Percentiles rank a stretch among this genome's conserved stretches.
Conservation (phyloP, 2,329 filamentous ascomycete genomes). For the Pyrenochaeta sp. region DNA sequence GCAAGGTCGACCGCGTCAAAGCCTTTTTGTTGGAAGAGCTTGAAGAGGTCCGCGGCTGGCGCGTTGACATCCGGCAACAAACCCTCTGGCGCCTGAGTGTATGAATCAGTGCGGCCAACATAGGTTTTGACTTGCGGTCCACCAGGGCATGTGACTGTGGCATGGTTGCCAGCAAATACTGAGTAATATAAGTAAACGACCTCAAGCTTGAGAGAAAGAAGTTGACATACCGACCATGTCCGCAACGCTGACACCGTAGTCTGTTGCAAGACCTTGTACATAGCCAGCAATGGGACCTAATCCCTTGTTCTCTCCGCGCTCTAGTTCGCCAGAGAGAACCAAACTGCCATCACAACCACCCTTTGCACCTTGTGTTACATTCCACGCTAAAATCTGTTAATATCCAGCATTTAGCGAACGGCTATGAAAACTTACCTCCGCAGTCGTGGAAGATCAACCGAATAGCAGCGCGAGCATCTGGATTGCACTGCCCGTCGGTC, state of each 20-base stretch:
- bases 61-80: conserved; percentile 13
- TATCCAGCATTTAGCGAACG: neutral
- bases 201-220: conserved; percentile 34
- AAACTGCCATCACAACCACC: conserved; percentile 26
- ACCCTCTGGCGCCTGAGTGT: conserved; percentile 10
- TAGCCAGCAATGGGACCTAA: too few species aligned
- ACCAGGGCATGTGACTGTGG: conserved; percentile 22
- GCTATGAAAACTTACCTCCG: conserved; percentile 20
- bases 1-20: conserved; percentile 35
- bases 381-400: conserved; percentile 21
- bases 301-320: conserved; percentile 46
- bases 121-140: conserved; percentile 18
- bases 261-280: too few species aligned
- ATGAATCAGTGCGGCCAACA: conserved; percentile 23
- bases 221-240: too few species aligned
- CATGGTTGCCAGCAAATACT: conserved; percentile 21
- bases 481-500: conserved; percentile 27
- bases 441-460: conserved; percentile 27
- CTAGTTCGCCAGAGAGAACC: conserved; percentile 20
- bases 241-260: too few species aligned
- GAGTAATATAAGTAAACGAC: conserved; percentile 8
- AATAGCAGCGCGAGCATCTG: conserved; percentile 24
- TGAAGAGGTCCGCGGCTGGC: conserved; percentile 15
- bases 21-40: conserved; percentile 33
- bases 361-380: conserved; percentile 15